These are phyloP conservation scores for Gnaphalium uliginosum DNA, from an alignment of 129 eudicot genomes.

Conservation along the genomic window DNA sequence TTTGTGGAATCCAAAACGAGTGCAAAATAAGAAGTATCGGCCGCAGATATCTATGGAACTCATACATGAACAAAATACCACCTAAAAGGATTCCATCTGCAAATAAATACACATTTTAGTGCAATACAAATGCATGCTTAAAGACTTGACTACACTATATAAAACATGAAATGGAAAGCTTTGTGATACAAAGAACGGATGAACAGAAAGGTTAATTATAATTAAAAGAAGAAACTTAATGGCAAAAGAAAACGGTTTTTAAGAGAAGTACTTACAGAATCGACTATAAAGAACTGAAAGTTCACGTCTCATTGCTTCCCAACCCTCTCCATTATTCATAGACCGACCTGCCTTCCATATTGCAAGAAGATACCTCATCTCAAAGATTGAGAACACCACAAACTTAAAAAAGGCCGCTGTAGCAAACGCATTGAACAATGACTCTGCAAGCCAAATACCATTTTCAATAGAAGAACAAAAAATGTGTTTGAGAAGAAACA, in stretches of 20 bases:
- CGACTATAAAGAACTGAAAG: slow-evolving; percentile 96
- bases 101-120: slow-evolving; percentile 11
- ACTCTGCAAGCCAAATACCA: slow-evolving; percentile 55
- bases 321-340: slow-evolving; percentile 75
- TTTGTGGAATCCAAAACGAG: slow-evolving; percentile 97
- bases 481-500: slow-evolving; percentile 1
- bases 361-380: slow-evolving; percentile 98
- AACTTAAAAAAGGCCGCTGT: slow-evolving; percentile 98
- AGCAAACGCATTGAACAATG: slow-evolving; percentile 94
- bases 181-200: not conserved
- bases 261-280: slow-evolving; percentile 70
- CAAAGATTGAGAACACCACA: slow-evolving; percentile 96
- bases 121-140: not conserved
- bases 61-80: slow-evolving; percentile 92
- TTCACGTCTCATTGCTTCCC: slow-evolving; percentile 99
- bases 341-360: slow-evolving; percentile 98
- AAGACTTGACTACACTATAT: not conserved
- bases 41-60: slow-evolving; percentile 80
- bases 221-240: not conserved
- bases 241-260: not conserved
- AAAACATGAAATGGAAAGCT: not conserved
- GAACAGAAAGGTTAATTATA: not conserved
- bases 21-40: slow-evolving; percentile 75
- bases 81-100: slow-evolving; percentile 98
- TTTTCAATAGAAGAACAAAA: slow-evolving; percentile 10